Conservation (phyloP, 257 asterid genomes). For the Salvia miltiorrhiza region DNA sequence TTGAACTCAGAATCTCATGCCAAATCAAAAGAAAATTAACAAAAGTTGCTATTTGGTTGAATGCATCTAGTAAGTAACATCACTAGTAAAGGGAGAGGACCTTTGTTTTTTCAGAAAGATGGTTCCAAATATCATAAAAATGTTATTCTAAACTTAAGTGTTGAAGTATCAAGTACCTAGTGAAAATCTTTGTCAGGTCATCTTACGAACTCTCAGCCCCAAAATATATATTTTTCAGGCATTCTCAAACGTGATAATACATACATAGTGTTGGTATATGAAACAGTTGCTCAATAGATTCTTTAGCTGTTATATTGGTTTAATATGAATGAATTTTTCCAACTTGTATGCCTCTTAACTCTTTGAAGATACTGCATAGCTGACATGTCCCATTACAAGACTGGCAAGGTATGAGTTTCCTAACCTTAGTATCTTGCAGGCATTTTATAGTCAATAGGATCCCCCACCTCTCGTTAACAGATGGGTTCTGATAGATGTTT, state of each 20-base stretch:
- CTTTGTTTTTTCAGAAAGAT: background rate
- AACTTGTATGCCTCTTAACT: conserved; percentile 31
- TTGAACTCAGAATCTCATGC: background rate
- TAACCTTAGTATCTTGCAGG: conserved; percentile 3
- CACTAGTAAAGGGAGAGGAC: background rate
- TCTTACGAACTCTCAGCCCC: background rate
- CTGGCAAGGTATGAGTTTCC: conserved; percentile 72
- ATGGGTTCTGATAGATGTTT: conserved; percentile 4
- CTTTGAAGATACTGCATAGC: conserved; percentile 85
- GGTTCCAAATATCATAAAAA: background rate
- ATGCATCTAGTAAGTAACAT: background rate
- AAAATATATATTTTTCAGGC: background rate
- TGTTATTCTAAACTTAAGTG: background rate
- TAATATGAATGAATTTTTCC: background rate
- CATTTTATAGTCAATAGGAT: background rate
- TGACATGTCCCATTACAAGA: conserved; percentile 93
- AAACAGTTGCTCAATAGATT: conserved; percentile 1
- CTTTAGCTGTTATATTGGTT: background rate
- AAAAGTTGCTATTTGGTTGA: background rate
- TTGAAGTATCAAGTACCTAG: background rate
- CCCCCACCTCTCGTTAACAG: background rate
- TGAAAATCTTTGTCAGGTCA: background rate
- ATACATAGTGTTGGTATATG: background rate
- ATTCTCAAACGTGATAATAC: background rate
- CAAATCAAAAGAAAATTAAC: background rate